Evolutionary conservation across 257 asterid species (phyloP).

Genomic region (Linaria vulgaris): DNA sequence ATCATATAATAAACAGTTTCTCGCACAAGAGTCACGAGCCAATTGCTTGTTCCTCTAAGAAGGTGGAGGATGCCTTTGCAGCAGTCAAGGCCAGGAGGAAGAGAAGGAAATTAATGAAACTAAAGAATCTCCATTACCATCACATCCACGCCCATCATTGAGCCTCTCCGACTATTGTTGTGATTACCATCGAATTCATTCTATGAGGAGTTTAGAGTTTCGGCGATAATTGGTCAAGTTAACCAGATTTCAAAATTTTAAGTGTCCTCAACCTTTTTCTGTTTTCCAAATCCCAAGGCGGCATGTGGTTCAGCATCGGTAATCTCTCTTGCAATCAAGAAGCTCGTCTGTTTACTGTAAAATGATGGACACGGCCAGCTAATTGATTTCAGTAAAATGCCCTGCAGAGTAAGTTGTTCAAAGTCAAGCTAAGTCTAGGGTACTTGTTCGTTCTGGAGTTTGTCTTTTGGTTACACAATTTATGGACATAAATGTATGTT

Average conservation of each 20-base stretch:
- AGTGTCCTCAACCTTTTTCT: background rate
- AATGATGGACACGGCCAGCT: no score
- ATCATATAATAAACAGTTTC: background rate
- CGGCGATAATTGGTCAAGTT: background rate
- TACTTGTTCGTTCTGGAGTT: slow-evolving; percentile 8
- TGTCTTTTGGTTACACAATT: background rate
- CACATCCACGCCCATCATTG: background rate
- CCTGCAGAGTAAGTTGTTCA: background rate
- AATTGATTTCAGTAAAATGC: background rate
- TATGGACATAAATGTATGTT: background rate
- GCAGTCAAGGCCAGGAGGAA: slow-evolving; percentile 39
- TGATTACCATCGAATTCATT: background rate
- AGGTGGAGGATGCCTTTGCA: slow-evolving; percentile 10
- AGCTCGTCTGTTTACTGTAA: no score
- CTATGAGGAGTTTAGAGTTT: background rate
- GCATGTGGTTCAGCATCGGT: no score
- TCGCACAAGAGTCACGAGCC: slow-evolving; percentile 16
- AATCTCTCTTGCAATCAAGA: no score
- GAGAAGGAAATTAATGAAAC: slow-evolving; percentile 42
- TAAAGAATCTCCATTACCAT: slow-evolving; percentile 22
- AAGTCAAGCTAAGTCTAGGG: background rate
- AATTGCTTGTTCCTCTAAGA: background rate
- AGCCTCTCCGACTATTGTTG: background rate
- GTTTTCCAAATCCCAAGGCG: background rate
- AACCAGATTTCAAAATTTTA: no score